Evolutionary conservation across 305 asterid species (phyloP).

Genomic region (Fraxinus dipetala): DNA sequence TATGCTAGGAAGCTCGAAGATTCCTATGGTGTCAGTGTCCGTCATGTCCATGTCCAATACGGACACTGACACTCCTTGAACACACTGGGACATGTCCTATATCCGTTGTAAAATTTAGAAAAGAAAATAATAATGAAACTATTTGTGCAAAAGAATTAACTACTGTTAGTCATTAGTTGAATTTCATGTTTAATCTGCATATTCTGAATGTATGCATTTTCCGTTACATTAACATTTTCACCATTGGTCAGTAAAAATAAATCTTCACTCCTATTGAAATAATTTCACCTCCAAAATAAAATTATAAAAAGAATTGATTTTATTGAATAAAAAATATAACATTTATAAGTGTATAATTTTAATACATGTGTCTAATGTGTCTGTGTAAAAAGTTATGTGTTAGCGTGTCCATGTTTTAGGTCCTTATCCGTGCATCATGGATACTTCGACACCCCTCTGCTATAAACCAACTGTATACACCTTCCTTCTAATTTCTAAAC

Average conservation of each 20-base stretch:
- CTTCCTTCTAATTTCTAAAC: neutral
- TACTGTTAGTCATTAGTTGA: neutral
- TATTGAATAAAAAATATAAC: neutral
- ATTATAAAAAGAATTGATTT: neutral
- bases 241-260: neutral
- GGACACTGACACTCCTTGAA: constrained; percentile 2
- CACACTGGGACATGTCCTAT: neutral
- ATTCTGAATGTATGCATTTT: neutral
- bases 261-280: neutral
- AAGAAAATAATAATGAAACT: neutral
- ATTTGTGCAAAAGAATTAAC: neutral
- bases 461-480: neutral
- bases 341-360: neutral
- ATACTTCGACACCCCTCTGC: neutral
- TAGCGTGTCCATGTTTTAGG: neutral
- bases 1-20: neutral
- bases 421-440: neutral
- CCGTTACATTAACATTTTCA: neutral
- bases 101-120: neutral
- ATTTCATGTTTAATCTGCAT: neutral
- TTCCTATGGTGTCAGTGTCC: neutral
- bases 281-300: neutral
- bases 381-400: neutral
- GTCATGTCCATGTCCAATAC: neutral
- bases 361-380: neutral